Conservation (phyloP, 1,139 yeast species). For the Torulaspora globosa region DNA sequence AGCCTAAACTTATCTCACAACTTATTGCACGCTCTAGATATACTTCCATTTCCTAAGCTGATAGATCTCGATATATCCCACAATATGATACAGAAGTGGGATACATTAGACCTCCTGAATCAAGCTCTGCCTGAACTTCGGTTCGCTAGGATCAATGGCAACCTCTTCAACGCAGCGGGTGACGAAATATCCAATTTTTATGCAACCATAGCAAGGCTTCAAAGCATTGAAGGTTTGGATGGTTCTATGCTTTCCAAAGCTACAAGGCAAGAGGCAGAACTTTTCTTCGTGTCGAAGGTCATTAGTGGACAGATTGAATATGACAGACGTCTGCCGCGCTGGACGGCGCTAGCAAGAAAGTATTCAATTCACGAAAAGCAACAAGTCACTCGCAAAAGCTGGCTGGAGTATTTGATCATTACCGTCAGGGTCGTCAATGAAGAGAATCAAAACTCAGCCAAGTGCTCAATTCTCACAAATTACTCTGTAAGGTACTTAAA, state of each 20-base stretch:
- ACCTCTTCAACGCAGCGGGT: conserved; percentile 46
- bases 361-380: conserved; percentile 14
- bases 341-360: conserved; percentile 19
- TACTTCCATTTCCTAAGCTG: neutral
- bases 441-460: neutral
- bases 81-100: conserved; percentile 40
- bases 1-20: conserved; percentile 13
- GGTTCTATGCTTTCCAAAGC: conserved; percentile 48
- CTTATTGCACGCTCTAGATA: neutral
- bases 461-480: conserved; percentile 15
- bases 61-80: conserved; percentile 17
- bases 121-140: conserved; percentile 40
- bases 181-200: conserved; percentile 34
- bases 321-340: conserved; percentile 22
- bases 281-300: conserved; percentile 58
- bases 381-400: neutral
- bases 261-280: conserved; percentile 61
- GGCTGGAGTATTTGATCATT: conserved; percentile 17
- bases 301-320: conserved; percentile 36
- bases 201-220: conserved; percentile 50
- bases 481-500: conserved; percentile 26
- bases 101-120: conserved; percentile 44
- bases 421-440: conserved; percentile 17
- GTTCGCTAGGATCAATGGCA: conserved; percentile 48
- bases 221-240: conserved; percentile 44